Conservation (phyloP, 495 filamentous ascomycete genomes). For the Echria macrotheca region DNA sequence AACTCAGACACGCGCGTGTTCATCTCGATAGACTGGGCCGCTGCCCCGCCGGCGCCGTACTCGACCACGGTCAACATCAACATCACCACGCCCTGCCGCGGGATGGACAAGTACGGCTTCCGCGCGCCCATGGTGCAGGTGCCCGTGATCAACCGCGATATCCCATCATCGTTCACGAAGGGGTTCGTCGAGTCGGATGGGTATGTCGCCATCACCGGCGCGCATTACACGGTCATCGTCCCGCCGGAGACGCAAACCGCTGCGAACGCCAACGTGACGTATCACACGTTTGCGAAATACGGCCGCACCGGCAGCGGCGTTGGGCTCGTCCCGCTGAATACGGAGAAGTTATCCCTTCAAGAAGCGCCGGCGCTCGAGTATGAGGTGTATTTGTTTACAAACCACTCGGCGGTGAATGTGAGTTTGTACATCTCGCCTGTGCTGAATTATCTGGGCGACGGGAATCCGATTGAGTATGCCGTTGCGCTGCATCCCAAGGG, state of each 20-base stretch:
- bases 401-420: conserved; percentile 47
- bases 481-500: conserved; percentile 44
- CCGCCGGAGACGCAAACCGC: conserved; percentile 31
- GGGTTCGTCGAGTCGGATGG: conserved; percentile 64
- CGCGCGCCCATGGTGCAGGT: conserved; percentile 49
- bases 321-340: conserved; percentile 49
- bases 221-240: conserved; percentile 44
- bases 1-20: conserved; percentile 53
- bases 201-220: conserved; percentile 55
- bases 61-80: conserved; percentile 47
- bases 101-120: conserved; percentile 50
- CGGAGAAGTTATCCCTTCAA: conserved; percentile 40
- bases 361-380: conserved; percentile 57
- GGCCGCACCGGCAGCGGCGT: conserved; percentile 55
- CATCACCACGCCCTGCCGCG: conserved; percentile 45
- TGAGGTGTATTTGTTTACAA: conserved; percentile 59
- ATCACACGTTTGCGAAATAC: conserved; percentile 49
- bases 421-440: conserved; percentile 56
- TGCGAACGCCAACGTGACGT: conserved; percentile 37
- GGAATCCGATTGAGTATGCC: conserved; percentile 54
- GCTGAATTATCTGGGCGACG: conserved; percentile 56
- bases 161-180: conserved; percentile 49
- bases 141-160: conserved; percentile 49
- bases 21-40: conserved; percentile 57
- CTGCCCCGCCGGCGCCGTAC: conserved; percentile 45